Conservation (phyloP, 192 early-diverging fungal species). For the Dimargaris cristalligena region DNA sequence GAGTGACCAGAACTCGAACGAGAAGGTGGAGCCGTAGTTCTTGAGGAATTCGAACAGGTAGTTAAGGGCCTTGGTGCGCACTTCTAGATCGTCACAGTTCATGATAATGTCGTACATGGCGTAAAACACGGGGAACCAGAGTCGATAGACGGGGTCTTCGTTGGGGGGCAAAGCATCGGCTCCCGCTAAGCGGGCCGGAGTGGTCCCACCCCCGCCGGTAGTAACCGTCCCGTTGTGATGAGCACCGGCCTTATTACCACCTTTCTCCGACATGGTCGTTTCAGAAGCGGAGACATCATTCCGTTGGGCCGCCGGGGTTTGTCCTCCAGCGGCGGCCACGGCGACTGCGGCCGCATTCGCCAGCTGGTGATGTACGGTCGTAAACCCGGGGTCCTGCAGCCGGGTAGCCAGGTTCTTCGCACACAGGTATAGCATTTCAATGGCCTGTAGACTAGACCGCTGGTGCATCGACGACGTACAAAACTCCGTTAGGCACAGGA, state of each 20-base stretch:
- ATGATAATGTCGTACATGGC: slow-evolving; percentile 79
- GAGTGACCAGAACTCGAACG: slow-evolving; percentile 62
- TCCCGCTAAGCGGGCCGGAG: too few species aligned
- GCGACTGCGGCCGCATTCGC: neutral
- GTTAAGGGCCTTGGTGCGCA: slow-evolving; percentile 66
- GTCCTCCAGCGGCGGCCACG: too few species aligned
- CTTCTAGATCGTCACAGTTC: slow-evolving; percentile 80
- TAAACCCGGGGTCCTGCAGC: neutral
- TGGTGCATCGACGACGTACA: slow-evolving; percentile 24
- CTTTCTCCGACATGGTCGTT: too few species aligned
- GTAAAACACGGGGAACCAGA: slow-evolving; percentile 80
- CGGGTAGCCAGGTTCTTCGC: slow-evolving; percentile 11
- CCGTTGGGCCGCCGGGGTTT: slow-evolving; percentile 20
- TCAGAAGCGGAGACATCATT: too few species aligned
- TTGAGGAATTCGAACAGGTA: slow-evolving; percentile 76
- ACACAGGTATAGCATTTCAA: slow-evolving; percentile 13
- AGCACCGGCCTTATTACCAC: neutral
- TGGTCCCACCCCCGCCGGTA: neutral
- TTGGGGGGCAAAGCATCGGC: slow-evolving; percentile 25
- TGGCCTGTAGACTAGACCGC: slow-evolving; percentile 31
- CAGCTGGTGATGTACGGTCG: neutral
- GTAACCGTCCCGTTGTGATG: neutral
- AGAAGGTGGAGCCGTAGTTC: slow-evolving; percentile 53
- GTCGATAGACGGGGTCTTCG: slow-evolving; percentile 43
- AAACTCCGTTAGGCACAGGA: slow-evolving; percentile 35